phyloP scores from a whole-genome alignment of 306 rosid genomes.

The Crataegus laevigata region DNA sequence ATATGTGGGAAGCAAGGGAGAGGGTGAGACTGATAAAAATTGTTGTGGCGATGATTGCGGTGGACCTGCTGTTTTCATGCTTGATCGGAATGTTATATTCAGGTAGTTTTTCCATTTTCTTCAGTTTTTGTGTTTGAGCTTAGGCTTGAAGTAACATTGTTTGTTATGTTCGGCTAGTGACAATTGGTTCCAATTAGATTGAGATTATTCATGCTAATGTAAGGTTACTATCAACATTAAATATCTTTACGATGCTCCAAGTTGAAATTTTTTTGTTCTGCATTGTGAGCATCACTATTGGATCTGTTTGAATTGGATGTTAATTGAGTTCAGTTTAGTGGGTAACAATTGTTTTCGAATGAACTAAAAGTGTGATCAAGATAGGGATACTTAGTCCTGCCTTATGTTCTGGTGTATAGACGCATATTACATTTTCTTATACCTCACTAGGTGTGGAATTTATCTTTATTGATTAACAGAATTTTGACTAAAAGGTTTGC shows the following conservation, averaged over 20 bases:
- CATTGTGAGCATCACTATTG: neutral
- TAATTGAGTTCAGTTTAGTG: neutral
- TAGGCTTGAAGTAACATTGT: neutral
- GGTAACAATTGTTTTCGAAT: neutral
- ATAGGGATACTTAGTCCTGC: neutral
- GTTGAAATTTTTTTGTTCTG: neutral
- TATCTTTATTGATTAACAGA: neutral
- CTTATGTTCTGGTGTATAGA: neutral
- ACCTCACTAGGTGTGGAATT: neutral
- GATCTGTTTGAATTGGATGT: neutral
- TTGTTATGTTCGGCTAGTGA: neutral
- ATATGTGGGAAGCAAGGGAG: slow-evolving; percentile 65
- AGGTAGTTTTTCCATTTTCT: slow-evolving; percentile 31
- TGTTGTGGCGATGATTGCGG: slow-evolving; percentile 32
- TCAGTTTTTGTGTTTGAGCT: neutral
- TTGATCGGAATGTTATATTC: slow-evolving; percentile 55
- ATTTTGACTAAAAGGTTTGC: neutral
- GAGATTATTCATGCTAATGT: neutral
- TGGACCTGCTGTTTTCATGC: slow-evolving; percentile 62
- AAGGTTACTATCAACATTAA: neutral
- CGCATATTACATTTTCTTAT: neutral
- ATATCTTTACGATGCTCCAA: neutral
- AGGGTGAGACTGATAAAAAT: slow-evolving; percentile 56
- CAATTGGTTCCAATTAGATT: neutral
- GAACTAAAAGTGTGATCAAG: neutral